Base-by-base conservation (phyloP, 2,329 filamentous ascomycete genomes). In the Cryphonectria radicalis region DNA sequence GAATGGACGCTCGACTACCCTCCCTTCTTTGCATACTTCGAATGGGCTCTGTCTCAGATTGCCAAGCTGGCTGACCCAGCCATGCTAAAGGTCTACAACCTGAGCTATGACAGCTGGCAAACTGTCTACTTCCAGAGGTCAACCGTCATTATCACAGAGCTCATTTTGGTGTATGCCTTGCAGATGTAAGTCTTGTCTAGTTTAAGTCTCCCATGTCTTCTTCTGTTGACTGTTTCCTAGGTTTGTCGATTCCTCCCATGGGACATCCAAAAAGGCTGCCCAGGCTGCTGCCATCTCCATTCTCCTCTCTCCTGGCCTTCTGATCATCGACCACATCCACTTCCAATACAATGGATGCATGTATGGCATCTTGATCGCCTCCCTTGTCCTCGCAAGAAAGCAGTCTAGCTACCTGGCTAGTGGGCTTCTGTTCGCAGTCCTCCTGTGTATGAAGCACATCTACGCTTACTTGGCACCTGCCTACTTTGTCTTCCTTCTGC, bases 1-100 rank as follows among this genome's bases (percentile, higher is more conserved):
- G 94, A 98, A 93, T 99, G 96, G 96, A 99, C 96, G 0, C 91
- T 99, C 78, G 96, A 99, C 84, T 99, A 99, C 80, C 96, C 96
- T 43, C 96, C 96, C 10, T 98, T 98, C 83, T 99, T 99, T 79
- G 96, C 96, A 76, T 95, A 93, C 80, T 98, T 98, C 83, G 96
- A 99, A 86, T 98, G 94, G 94, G 80, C 90, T 62, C 87, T 99
- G 77, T 96, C 95, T 63, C 93, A 96, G 77, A 85, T 90, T 71
- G 96, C 95, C 37, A 88, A 86, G 74, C 89, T 93, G 79, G 87
- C 90, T 74, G 95, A 99, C 79, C 90, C 93, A 35, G 88, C 86
- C 71, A 96, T 99, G 92, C 85, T 98, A 69, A 86, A 90, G 73
- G 85, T 98, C 68, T 88, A 91, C 78, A 94, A 95, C 78, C 86